These are phyloP conservation scores for Calocybe cyanea DNA, from an alignment of 768 basidiomycete species.

Conservation along the genomic window DNA sequence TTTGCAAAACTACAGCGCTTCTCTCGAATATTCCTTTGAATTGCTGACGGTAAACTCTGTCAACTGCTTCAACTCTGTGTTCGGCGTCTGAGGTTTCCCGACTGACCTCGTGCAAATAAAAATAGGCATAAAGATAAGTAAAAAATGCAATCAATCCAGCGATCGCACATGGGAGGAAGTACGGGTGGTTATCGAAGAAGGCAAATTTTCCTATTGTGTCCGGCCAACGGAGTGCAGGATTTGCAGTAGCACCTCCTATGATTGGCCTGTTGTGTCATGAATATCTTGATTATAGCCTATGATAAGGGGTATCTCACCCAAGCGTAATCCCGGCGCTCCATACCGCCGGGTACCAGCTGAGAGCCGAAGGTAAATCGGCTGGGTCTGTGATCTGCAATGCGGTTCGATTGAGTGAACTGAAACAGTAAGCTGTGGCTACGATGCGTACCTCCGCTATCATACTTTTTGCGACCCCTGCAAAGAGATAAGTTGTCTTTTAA, in stretches of 20 bases:
- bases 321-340: conserved; percentile 23
- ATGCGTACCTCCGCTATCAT: conserved; percentile 14
- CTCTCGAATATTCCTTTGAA: background rate
- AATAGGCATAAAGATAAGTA: conserved; percentile 17
- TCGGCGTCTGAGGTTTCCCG: background rate
- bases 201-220: conserved; percentile 18
- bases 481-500: background rate
- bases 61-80: background rate
- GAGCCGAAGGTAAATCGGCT: conserved; percentile 10
- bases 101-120: conserved; percentile 24
- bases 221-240: conserved; percentile 26
- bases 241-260: conserved; percentile 27
- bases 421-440: too few species aligned
- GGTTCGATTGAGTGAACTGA: background rate
- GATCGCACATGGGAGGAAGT: conserved; percentile 26
- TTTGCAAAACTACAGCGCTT: too few species aligned
- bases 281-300: too few species aligned
- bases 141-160: conserved; percentile 16
- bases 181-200: conserved; percentile 27
- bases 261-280: conserved; percentile 15
- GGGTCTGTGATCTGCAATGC: conserved; percentile 12
- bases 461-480: conserved; percentile 14
- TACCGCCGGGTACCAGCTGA: conserved; percentile 19
- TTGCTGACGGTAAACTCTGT: conserved; percentile 18
- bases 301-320: too few species aligned